Base-by-base conservation (phyloP, 805 yeast species). In the Starmerella kuoi region DNA sequence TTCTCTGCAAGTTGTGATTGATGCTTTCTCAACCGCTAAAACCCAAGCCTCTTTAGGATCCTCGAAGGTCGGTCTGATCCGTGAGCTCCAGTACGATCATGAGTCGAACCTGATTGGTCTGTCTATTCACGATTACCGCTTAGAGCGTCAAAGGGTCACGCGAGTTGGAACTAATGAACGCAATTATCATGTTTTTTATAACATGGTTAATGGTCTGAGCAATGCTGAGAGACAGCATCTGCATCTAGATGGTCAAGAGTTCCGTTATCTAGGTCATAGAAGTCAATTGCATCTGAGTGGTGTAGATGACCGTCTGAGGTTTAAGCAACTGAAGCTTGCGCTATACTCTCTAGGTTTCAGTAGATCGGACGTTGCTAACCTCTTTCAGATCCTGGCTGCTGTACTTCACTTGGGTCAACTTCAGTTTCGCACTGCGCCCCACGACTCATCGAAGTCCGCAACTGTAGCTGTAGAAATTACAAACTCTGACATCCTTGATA, bases 101-200 rank as follows among this genome's bases (percentile, higher is more conserved):
- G 64, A 59, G 34, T 69, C 73, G 2, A 58, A 62, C 9, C 63
- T 74, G 33, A 62, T 65, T 28, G 79, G 79, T 5, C 74, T 77
- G 21, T 67, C 69, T 39, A 62, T 74, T 21, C 68, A 72, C 47
- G 73, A 73, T 51, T 74, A 73, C 50, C 63, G 77, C 17, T 63
- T 74, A 24, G 78, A 74, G 48, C 67, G 75, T 41, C 65, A 73
- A 12, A 63, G 79, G 35, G 73, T 74, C 26, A 69, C 74, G 12
- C 56, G 62, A 30, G 74, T 72, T 34, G 68, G 72, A 28, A 55
- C 62, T 4, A 62, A 66, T 26, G 80, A 74, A 58, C 62, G 79
- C 40, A 74, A 75, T 56, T 74, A 70, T 56, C 78, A 74, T 50
- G 68, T 73, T 2, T 74, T 74, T 50, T 74, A 74, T 55, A 74